phyloP scores from a whole-genome alignment of 2,329 filamentous ascomycete genomes.

The Elsinoe arachidis region DNA sequence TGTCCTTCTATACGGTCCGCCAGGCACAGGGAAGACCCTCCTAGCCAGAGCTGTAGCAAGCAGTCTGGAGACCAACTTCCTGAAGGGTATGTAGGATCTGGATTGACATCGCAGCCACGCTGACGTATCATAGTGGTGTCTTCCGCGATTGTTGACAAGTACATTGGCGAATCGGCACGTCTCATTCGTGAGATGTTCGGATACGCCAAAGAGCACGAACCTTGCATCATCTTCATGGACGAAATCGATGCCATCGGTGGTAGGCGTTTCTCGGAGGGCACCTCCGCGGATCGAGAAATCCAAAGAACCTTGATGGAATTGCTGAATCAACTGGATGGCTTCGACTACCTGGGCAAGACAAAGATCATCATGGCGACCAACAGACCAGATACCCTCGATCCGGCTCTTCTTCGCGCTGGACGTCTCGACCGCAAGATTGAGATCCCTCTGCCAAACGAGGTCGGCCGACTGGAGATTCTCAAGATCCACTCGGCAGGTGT shows the following conservation, averaged over 20 bases:
- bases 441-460: slow-evolving; percentile 93
- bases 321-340: slow-evolving; percentile 95
- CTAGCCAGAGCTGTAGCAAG: slow-evolving; percentile 91
- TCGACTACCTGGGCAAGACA: slow-evolving; percentile 98
- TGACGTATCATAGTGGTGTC: slow-evolving; percentile 64
- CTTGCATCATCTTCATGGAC: slow-evolving; percentile 99
- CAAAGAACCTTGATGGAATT: slow-evolving; percentile 98
- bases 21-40: slow-evolving; percentile 93
- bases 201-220: slow-evolving; percentile 98
- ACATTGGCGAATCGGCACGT: slow-evolving; percentile 95
- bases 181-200: slow-evolving; percentile 99
- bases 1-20: slow-evolving; percentile 89
- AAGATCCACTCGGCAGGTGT: slow-evolving; percentile 93
- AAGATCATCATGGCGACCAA: slow-evolving; percentile 99
- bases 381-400: slow-evolving; percentile 90
- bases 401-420: slow-evolving; percentile 82
- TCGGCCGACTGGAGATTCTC: slow-evolving; percentile 88
- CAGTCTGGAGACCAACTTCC: slow-evolving; percentile 93
- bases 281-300: slow-evolving; percentile 94
- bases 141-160: slow-evolving; percentile 98
- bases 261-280: slow-evolving; percentile 91
- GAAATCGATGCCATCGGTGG: slow-evolving; percentile 99
- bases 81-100: slow-evolving; percentile 60
- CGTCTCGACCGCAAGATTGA: slow-evolving; percentile 96
- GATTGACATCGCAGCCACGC: background rate